phyloP scores from a whole-genome alignment of 2,329 filamentous ascomycete species.

The Cercospora zeina region DNA sequence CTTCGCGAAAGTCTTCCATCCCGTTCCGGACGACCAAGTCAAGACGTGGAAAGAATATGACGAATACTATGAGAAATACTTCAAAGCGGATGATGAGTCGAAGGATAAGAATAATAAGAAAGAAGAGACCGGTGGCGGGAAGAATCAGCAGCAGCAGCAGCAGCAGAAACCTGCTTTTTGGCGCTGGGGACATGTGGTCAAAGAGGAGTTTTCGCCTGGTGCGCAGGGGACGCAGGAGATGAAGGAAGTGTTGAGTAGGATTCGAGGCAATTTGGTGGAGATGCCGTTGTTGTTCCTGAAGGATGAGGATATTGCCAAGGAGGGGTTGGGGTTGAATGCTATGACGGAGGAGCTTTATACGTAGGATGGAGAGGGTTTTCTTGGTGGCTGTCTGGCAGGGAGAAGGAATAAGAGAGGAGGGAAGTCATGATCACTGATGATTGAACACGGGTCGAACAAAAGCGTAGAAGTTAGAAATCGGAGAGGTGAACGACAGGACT shows the following conservation, averaged over 20 bases:
- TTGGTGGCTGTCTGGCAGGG: neutral
- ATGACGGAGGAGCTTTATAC: constrained; percentile 54
- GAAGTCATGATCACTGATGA: neutral
- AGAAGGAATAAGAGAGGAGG: neutral
- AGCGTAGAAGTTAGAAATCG: neutral
- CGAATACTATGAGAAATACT: constrained; percentile 67
- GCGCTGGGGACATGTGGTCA: constrained; percentile 82
- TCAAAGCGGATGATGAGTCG: constrained; percentile 49
- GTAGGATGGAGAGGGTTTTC: constrained; percentile 27
- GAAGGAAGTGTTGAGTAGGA: constrained; percentile 69
- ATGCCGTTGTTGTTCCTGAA: constrained; percentile 89
- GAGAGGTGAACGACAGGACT: neutral
- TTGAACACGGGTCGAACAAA: neutral
- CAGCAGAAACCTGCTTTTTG: constrained; percentile 58
- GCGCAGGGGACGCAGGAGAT: constrained; percentile 49
- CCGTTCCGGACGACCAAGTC: constrained; percentile 68
- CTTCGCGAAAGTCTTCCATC: constrained; percentile 80
- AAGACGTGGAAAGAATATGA: constrained; percentile 73
- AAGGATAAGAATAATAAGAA: no score
- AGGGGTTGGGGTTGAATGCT: constrained; percentile 63
- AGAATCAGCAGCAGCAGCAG: constrained; percentile 42
- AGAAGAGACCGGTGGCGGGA: no score
- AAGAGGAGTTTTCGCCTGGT: constrained; percentile 49
- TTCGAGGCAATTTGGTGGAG: constrained; percentile 67
- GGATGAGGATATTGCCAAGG: constrained; percentile 81